phyloP scores from a whole-genome alignment of 1,284 basidiomycete genomes.

The Apiotrichum akiyoshidainum region DNA sequence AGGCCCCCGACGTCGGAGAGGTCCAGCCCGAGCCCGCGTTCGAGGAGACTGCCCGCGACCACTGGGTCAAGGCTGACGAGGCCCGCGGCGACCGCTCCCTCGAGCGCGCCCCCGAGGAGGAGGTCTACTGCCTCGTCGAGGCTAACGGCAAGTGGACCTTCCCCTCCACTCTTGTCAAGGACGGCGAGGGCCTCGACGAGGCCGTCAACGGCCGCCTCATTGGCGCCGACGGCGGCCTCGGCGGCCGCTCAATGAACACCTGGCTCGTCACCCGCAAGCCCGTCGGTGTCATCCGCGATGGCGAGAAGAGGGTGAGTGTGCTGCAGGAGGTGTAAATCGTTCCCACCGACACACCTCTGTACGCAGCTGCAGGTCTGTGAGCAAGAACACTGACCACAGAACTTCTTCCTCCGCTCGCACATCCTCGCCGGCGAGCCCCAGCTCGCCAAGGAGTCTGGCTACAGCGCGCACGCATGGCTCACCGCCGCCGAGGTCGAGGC shows the following conservation, averaged over 20 bases:
- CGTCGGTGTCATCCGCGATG: slow-evolving; percentile 37
- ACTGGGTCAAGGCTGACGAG: slow-evolving; percentile 37
- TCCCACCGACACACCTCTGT: background rate
- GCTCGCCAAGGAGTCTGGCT: slow-evolving; percentile 27
- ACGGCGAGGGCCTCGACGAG: slow-evolving; percentile 42
- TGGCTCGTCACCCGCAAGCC: slow-evolving; percentile 51
- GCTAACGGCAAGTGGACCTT: slow-evolving; percentile 69
- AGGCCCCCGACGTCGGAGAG: slow-evolving; percentile 62
- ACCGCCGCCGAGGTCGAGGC: slow-evolving; percentile 37
- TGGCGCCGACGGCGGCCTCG: slow-evolving; percentile 36
- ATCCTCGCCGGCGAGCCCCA: slow-evolving; percentile 47
- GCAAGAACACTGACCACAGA: slow-evolving; percentile 26
- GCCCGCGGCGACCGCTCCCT: slow-evolving; percentile 63
- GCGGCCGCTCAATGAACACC: slow-evolving; percentile 44
- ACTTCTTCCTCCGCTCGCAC: slow-evolving; percentile 49
- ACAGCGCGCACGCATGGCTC: slow-evolving; percentile 42
- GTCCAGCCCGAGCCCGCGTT: slow-evolving; percentile 51
- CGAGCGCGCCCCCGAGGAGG: slow-evolving; percentile 76
- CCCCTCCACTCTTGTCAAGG: slow-evolving; percentile 52
- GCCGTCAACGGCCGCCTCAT: slow-evolving; percentile 33
- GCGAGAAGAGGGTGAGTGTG: slow-evolving; percentile 36
- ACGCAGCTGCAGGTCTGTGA: background rate
- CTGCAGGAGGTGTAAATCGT: too few relatives aligned
- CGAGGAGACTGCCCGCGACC: slow-evolving; percentile 27
- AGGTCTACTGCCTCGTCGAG: slow-evolving; percentile 77